phyloP scores from a whole-genome alignment of 1,284 basidiomycete species.

The Austroboletus niveus region DNA sequence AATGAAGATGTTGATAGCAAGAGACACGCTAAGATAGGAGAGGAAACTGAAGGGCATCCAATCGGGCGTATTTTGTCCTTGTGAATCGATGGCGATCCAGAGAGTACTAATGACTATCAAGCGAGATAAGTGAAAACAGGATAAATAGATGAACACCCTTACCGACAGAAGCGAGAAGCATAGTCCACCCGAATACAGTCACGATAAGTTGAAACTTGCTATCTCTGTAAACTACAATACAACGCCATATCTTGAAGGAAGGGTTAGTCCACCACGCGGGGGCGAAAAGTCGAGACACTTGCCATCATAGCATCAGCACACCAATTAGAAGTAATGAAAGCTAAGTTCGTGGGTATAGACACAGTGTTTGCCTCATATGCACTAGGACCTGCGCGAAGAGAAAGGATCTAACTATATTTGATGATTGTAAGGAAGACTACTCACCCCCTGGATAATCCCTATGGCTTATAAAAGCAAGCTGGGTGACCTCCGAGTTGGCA shows the following conservation, averaged over 20 bases:
- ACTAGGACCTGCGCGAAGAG: constrained; percentile 20
- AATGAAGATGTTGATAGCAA: constrained; percentile 30
- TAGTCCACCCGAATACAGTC: constrained; percentile 16
- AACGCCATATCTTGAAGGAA: constrained; percentile 34
- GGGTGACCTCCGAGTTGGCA: constrained; percentile 25
- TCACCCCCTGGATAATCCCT: constrained; percentile 37
- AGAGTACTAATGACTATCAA: constrained; percentile 29
- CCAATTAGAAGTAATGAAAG: constrained; percentile 33
- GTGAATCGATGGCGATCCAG: constrained; percentile 27
- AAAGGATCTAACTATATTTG: not conserved
- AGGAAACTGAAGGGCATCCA: constrained; percentile 34
- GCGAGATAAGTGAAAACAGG: not conserved
- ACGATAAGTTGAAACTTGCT: constrained; percentile 23
- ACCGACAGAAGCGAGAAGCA: constrained; percentile 28
- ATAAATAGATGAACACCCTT: not conserved
- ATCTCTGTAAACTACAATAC: constrained; percentile 33
- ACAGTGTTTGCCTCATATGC: constrained; percentile 25
- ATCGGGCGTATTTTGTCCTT: constrained; percentile 6
- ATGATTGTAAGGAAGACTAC: not conserved
- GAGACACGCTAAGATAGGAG: constrained; percentile 31
- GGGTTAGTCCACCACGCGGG: not conserved
- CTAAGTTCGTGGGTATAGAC: constrained; percentile 25
- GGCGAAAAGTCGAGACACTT: not conserved
- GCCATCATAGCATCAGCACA: constrained; percentile 36
- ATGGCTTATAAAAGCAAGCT: constrained; percentile 35